Conservation (phyloP, 768 basidiomycete species). For the Cyclocybe cylindracea region DNA sequence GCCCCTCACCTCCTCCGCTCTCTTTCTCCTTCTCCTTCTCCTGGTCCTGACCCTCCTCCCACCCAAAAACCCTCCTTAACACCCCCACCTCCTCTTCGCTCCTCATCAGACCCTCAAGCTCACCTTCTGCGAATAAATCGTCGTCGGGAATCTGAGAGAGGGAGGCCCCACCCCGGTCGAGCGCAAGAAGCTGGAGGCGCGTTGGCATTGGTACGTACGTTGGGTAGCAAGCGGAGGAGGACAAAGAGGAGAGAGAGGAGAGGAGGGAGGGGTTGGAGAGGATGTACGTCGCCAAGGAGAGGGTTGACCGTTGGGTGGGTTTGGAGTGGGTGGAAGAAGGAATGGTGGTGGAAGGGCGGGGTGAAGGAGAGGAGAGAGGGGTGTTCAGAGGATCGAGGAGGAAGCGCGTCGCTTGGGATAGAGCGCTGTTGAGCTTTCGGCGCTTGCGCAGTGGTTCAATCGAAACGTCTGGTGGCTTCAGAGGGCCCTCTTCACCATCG, state of each 20-base stretch:
- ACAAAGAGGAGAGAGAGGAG: no score
- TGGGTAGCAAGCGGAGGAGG: no score
- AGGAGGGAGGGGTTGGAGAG: slow-evolving; percentile 40
- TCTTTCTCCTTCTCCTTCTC: slow-evolving; percentile 8
- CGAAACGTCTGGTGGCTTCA: background rate
- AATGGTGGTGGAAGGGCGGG: slow-evolving; percentile 6
- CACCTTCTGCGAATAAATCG: slow-evolving; percentile 70
- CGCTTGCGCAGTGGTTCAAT: slow-evolving; percentile 22
- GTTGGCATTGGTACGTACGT: slow-evolving; percentile 37
- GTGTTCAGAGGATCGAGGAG: slow-evolving; percentile 58
- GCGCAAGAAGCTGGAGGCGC: slow-evolving; percentile 65
- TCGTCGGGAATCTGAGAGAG: slow-evolving; percentile 59
- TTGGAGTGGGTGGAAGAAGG: no score
- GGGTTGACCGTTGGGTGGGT: slow-evolving; percentile 12
- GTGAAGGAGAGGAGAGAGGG: slow-evolving; percentile 13
- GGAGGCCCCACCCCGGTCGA: slow-evolving; percentile 57
- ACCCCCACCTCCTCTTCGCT: slow-evolving; percentile 49
- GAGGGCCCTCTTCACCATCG: slow-evolving; percentile 6
- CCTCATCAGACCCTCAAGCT: slow-evolving; percentile 63
- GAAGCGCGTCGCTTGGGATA: slow-evolving; percentile 53
- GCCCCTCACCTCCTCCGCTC: background rate
- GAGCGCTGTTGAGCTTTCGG: slow-evolving; percentile 26
- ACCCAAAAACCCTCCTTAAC: slow-evolving; percentile 35
- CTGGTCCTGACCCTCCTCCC: slow-evolving; percentile 25
- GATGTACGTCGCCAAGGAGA: slow-evolving; percentile 52